A percentile compares a stretch with the other conserved stretches of the same genome.
These are phyloP conservation scores for Alisma plantagoaquatica DNA, from an alignment of 106 monocot genomes.

Conservation along the genomic window DNA sequence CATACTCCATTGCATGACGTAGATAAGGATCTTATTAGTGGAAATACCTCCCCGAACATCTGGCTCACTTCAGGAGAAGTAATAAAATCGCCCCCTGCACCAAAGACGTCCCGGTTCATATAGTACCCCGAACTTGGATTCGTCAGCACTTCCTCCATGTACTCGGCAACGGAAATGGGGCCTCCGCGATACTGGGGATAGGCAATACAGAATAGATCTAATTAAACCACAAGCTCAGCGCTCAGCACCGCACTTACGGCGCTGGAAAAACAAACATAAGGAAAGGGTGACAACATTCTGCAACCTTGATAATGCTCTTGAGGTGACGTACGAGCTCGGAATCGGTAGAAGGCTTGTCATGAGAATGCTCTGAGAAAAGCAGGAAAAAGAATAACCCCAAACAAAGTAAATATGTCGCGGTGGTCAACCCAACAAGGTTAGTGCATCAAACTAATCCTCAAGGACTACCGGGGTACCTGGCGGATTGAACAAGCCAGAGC, in stretches of 20 bases:
- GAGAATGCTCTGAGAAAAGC: slow-evolving; percentile 43
- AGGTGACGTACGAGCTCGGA: slow-evolving; percentile 79
- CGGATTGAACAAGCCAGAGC: slow-evolving; percentile 70
- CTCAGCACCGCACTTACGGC: not conserved
- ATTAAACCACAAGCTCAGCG: not conserved
- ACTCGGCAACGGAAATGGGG: slow-evolving; percentile 88
- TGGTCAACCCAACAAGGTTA: too few species aligned
- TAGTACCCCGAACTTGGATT: slow-evolving; percentile 85
- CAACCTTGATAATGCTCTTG: slow-evolving; percentile 89
- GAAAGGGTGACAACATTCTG: not conserved
- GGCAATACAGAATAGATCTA: not conserved
- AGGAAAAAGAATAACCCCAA: not conserved
- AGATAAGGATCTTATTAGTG: too few species aligned
- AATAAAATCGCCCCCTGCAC: slow-evolving; percentile 79
- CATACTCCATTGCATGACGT: not conserved
- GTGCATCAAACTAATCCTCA: not conserved
- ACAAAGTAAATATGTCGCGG: not conserved
- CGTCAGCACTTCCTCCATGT: slow-evolving; percentile 98
- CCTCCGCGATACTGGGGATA: slow-evolving; percentile 83
- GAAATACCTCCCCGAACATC: slow-evolving; percentile 99
- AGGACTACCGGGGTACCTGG: slow-evolving; percentile 26
- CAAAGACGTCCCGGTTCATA: slow-evolving; percentile 90
- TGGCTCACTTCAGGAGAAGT: slow-evolving; percentile 99
- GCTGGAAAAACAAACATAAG: not conserved
- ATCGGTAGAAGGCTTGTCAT: slow-evolving; percentile 47